A percentile compares a stretch with the other conserved stretches of the same genome.
Evolutionary conservation across 768 basidiomycete species (phyloP).

Genomic region (Tylopilus intermedius): DNA sequence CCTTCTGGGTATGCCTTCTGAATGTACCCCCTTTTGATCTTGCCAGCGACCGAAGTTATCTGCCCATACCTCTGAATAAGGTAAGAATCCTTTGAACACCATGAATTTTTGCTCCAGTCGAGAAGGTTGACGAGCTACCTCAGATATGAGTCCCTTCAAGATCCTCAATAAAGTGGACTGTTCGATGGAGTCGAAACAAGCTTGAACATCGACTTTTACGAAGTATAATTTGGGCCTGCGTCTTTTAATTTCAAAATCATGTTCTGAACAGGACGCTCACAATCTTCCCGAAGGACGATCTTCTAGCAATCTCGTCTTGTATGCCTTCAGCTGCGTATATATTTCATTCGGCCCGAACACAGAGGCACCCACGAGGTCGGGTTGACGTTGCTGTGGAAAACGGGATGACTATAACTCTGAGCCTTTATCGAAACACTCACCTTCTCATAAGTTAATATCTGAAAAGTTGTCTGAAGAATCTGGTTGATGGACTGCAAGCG

Average conservation of each 20-base stretch:
- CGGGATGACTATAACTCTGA: background rate
- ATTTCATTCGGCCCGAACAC: slow-evolving; percentile 82
- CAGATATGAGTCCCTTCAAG: slow-evolving; percentile 63
- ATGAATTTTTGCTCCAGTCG: background rate
- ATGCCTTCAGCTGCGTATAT: slow-evolving; percentile 65
- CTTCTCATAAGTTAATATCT: slow-evolving; percentile 85
- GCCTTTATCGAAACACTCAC: slow-evolving; percentile 33
- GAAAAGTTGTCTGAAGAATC: slow-evolving; percentile 76
- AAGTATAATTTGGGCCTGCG: slow-evolving; percentile 85
- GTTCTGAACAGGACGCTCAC: slow-evolving; percentile 36
- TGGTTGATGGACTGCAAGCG: slow-evolving; percentile 76
- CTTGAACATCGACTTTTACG: slow-evolving; percentile 92
- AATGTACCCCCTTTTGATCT: slow-evolving; percentile 50
- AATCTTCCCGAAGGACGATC: slow-evolving; percentile 39
- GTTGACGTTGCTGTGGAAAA: slow-evolving; percentile 50
- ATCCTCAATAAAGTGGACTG: slow-evolving; percentile 82
- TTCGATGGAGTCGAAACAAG: slow-evolving; percentile 95
- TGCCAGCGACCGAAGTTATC: slow-evolving; percentile 52
- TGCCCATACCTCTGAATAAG: slow-evolving; percentile 67
- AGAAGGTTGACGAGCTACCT: slow-evolving; percentile 39
- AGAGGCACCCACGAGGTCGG: slow-evolving; percentile 69
- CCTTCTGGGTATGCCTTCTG: slow-evolving; percentile 68
- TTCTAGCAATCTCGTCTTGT: slow-evolving; percentile 50
- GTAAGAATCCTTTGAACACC: slow-evolving; percentile 56
- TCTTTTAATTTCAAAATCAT: background rate